Evolutionary conservation across 2,329 filamentous ascomycete genomes (phyloP), one percentile per base, ranked within the genome.

Genomic region (Lasiodiplodia sp.): DNA sequence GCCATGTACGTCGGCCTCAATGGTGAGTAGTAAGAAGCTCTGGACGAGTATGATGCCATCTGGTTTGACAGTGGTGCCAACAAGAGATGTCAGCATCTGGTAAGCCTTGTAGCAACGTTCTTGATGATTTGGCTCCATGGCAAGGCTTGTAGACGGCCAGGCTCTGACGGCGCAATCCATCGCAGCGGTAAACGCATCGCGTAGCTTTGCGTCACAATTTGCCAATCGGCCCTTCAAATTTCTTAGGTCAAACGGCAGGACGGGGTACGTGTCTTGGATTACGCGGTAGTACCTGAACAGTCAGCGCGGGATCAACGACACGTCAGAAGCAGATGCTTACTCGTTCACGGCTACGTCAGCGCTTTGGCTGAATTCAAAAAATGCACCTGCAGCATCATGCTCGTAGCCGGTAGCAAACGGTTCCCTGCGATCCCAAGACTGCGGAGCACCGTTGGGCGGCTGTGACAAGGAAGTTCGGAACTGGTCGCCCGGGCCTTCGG

Each of bases 121-220:
- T 18, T 56, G 47, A 11, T 68, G 67, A 28, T 57, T 64, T 11
- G 67, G 16, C n/a, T 68, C 67, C n/a, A 56, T 37, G 21, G 58
- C 21, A 11, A 68, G 38, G 44, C 38, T 68, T n/a, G 73, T 72
- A 11, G 77, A 72, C 21, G 77, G 73, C 66, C 75, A 73, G 2
- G 77, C 76, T 25, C 78, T 76, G 16, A 79, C 72, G 31, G 72
- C 75, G 49, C 73, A 77, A 64, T 80, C 78, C 3, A 80, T 53
- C 1, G 77, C 70, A 25, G 78, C 69, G 51, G 79, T 79, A 66
- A 80, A 78, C 14, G 75, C 75, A 44, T 80, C 78, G 53, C 78
- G 73, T 40, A 80, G 56, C 65, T 78, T 79, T 12, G 73, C 38
- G 14, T 78, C 77, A 67, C 77, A 79, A 31, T 77, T 72, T 3